A percentile compares a stretch with the other conserved stretches of the same genome.
Evolutionary conservation across 768 basidiomycete species (phyloP).

Genomic region (Auriculariales sp.): DNA sequence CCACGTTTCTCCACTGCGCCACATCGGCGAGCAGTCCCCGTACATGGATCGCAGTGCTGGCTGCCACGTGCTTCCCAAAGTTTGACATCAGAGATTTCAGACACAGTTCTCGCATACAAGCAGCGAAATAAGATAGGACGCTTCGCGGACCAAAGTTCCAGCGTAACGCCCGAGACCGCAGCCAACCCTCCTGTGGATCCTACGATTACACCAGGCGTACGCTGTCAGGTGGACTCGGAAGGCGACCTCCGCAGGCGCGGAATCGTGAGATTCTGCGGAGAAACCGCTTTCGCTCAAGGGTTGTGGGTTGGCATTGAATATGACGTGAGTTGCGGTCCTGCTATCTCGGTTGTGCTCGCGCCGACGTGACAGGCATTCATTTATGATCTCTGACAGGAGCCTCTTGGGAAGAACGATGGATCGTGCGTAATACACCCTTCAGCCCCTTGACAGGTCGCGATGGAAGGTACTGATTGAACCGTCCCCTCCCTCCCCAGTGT

Average conservation of each 20-base stretch:
- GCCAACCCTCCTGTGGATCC: conserved; percentile 20
- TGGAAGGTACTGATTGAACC: neutral
- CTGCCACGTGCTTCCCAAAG: too few relatives aligned
- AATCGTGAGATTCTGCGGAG: conserved; percentile 72
- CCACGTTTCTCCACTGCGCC: neutral
- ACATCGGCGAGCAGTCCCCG: neutral
- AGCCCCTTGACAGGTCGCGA: neutral
- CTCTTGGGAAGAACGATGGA: conserved; percentile 90
- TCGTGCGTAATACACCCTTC: conserved; percentile 40
- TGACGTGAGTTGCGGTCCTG: too few relatives aligned
- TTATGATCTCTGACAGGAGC: too few relatives aligned
- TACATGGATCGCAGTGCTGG: too few relatives aligned
- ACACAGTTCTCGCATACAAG: conserved; percentile 82
- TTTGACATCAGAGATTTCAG: conserved; percentile 22
- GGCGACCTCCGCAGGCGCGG: conserved; percentile 68
- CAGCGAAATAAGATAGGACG: conserved; percentile 77
- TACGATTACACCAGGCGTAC: conserved; percentile 45
- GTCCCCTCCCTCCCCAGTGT: conserved; percentile 34
- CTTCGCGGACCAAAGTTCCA: conserved; percentile 43
- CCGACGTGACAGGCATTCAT: too few relatives aligned
- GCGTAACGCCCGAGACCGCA: conserved; percentile 13
- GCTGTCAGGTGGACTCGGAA: conserved; percentile 69
- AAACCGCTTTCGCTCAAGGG: conserved; percentile 59
- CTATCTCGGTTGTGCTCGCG: too few relatives aligned
- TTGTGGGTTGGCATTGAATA: conserved; percentile 89